phyloP scores from a whole-genome alignment of 768 basidiomycete species.

The Auricularia sp. region DNA sequence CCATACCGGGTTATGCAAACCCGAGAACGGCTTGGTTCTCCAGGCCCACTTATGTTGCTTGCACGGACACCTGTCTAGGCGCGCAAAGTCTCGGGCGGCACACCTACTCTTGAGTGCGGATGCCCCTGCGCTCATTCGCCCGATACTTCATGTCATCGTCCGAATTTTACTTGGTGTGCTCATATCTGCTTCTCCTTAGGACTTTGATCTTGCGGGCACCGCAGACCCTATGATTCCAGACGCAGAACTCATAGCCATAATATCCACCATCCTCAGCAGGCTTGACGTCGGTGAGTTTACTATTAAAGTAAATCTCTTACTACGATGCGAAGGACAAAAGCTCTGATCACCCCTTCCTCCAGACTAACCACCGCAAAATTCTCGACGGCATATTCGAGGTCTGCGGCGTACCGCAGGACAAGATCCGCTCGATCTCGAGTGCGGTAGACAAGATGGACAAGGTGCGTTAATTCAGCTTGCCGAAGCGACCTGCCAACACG shows the following conservation, averaged over 20 bases:
- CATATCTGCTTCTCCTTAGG: constrained; percentile 34
- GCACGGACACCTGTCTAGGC: too few relatives aligned
- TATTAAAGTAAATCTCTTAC: constrained; percentile 55
- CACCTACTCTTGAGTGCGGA: too few relatives aligned
- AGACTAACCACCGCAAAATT: constrained; percentile 95
- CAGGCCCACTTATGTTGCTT: too few relatives aligned
- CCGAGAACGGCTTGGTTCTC: too few relatives aligned
- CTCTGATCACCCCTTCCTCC: not conserved
- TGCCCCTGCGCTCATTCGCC: too few relatives aligned
- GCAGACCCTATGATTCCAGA: constrained; percentile 99
- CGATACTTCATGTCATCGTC: too few relatives aligned
- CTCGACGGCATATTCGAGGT: constrained; percentile 95
- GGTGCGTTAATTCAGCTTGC: too few relatives aligned
- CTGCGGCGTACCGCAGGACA: constrained; percentile 85
- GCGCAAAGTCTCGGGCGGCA: too few relatives aligned
- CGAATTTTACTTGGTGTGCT: too few relatives aligned
- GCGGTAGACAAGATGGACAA: constrained; percentile 99
- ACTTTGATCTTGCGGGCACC: constrained; percentile 85
- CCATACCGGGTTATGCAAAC: too few relatives aligned
- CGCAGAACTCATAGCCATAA: constrained; percentile 75
- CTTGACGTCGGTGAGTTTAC: constrained; percentile 92
- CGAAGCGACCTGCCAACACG: too few relatives aligned
- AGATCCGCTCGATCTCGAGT: constrained; percentile 85
- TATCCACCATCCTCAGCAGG: constrained; percentile 70
- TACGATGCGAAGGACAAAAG: not conserved